Percentiles rank a stretch among this genome's conserved stretches.
phyloP scores from a whole-genome alignment of 208 protist species.

The Jaenimonas drosophilae region DNA sequence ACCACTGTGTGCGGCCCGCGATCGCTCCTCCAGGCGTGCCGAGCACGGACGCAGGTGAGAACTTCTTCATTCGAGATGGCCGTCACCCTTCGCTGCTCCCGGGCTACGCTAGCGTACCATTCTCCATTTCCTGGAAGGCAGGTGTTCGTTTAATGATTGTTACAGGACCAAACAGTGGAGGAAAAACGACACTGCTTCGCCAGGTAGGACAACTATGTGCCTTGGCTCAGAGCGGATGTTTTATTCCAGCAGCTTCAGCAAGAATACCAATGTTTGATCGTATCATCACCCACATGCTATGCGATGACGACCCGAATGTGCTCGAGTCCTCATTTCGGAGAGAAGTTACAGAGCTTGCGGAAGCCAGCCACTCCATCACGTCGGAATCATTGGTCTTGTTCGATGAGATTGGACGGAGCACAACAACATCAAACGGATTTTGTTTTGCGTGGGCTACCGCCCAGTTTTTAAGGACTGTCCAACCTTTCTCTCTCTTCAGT shows the following conservation, averaged over 20 bases:
- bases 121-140: conserved; percentile 14
- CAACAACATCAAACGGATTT: conserved; percentile 90
- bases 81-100: background rate
- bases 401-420: conserved; percentile 97
- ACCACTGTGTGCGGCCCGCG: conserved; percentile 33
- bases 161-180: conserved; percentile 89
- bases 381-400: conserved; percentile 91
- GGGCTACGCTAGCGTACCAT: background rate
- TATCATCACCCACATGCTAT: conserved; percentile 76
- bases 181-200: conserved; percentile 92
- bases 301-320: conserved; percentile 48
- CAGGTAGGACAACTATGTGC: conserved; percentile 84
- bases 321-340: conserved; percentile 50
- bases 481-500: conserved; percentile 15
- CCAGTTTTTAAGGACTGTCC: conserved; percentile 32
- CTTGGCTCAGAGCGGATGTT: conserved; percentile 90
- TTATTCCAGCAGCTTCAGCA: conserved; percentile 62
- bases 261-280: conserved; percentile 54
- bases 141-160: conserved; percentile 56
- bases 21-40: conserved; percentile 4
- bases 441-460: conserved; percentile 93
- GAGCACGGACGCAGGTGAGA: no score
- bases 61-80: no score
- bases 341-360: conserved; percentile 65
- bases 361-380: conserved; percentile 81